Conservation (phyloP, 805 yeast genomes). For the Sugiyamaella qingdaonensis region DNA sequence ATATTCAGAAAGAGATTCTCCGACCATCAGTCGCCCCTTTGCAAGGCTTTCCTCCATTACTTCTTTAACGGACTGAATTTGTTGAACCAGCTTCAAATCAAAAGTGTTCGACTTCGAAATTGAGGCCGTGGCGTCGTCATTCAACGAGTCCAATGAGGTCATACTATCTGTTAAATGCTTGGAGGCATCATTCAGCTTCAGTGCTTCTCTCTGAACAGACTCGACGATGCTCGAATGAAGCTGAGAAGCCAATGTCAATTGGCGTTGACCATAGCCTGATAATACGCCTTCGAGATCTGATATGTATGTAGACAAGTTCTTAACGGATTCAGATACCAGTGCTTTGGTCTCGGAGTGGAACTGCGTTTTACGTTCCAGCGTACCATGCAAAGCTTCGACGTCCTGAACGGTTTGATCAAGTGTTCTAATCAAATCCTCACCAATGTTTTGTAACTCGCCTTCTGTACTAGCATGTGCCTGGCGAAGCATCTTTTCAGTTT, state of each 20-base stretch:
- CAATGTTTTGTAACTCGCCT: constrained; percentile 25
- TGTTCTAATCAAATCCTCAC: constrained; percentile 22
- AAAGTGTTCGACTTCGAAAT: not conserved
- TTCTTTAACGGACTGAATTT: not conserved
- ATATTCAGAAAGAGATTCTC: not conserved
- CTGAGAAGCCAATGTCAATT: constrained; percentile 5
- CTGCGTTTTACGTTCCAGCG: constrained; percentile 17
- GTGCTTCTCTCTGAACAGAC: constrained; percentile 4
- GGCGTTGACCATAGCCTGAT: constrained; percentile 6
- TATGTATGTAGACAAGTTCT: not conserved
- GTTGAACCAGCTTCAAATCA: not conserved
- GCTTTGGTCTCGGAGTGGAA: constrained; percentile 9
- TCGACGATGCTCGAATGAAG: constrained; percentile 4
- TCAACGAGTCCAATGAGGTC: constrained; percentile 7
- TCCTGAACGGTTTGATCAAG: constrained; percentile 24
- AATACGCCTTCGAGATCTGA: not conserved
- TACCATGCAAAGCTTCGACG: constrained; percentile 17
- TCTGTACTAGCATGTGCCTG: constrained; percentile 30
- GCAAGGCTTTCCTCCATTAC: not conserved
- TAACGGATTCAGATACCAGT: constrained; percentile 3
- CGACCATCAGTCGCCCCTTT: not conserved
- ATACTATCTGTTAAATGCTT: constrained; percentile 11
- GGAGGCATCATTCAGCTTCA: constrained; percentile 10
- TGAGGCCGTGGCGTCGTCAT: not conserved
- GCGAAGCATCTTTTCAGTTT: constrained; percentile 23